These are phyloP conservation scores for Ricinus communis DNA, from an alignment of 345 rosid species.

Conservation along the genomic window DNA sequence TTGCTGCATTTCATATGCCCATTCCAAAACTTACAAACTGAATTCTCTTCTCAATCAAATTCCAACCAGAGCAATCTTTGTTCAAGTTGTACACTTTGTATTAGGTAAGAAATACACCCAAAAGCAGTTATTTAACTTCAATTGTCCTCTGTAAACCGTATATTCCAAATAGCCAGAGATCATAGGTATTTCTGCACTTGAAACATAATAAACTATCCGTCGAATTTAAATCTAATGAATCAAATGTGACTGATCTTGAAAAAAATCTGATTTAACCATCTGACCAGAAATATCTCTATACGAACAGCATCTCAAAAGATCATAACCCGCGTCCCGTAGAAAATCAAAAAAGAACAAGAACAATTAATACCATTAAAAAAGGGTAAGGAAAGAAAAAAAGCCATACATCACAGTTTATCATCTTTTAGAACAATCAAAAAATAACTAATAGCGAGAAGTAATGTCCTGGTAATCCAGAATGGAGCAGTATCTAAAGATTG, in stretches of 20 bases:
- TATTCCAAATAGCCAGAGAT: constrained; percentile 26
- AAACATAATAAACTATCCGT: constrained; percentile 29
- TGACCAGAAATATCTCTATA: constrained; percentile 48
- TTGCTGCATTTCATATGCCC: constrained; percentile 10
- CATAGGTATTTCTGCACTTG: constrained; percentile 24
- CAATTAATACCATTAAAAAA: constrained; percentile 17
- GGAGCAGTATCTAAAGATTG: too few relatives aligned
- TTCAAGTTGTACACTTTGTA: constrained; percentile 11
- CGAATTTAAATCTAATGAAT: constrained; percentile 34
- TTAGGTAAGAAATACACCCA: constrained; percentile 15
- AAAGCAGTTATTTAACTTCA: constrained; percentile 10
- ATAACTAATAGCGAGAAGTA: too few relatives aligned
- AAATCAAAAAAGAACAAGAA: constrained; percentile 30
- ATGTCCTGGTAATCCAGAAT: too few relatives aligned
- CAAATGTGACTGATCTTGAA: constrained; percentile 14
- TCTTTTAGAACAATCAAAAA: too few relatives aligned
- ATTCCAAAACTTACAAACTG: not conserved
- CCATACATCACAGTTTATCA: too few relatives aligned
- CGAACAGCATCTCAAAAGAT: constrained; percentile 48
- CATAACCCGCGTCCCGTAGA: constrained; percentile 39
- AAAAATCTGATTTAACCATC: constrained; percentile 44
- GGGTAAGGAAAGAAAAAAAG: not conserved
- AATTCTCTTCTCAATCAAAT: constrained; percentile 11
- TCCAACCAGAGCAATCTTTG: not conserved
- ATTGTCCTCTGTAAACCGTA: constrained; percentile 30